A percentile compares a stretch with the other conserved stretches of the same genome.
Evolutionary conservation across 2,329 filamentous ascomycete species (phyloP).

Genomic region (Botrytis galanthina): DNA sequence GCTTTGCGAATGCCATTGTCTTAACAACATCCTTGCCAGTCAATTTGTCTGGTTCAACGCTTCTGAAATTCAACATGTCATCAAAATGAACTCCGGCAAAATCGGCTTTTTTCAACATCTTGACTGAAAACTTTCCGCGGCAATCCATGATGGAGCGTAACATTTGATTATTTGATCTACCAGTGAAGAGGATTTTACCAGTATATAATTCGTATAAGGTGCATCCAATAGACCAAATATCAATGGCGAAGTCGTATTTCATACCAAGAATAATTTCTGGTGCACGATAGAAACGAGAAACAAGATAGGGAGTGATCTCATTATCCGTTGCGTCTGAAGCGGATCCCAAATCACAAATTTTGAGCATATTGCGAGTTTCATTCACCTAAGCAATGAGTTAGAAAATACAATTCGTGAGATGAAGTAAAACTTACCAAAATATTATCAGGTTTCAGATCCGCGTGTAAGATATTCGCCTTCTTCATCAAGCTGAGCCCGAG

Average conservation of each 20-base stretch:
- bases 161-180: slow-evolving; percentile 98
- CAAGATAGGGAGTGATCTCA: slow-evolving; percentile 89
- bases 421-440: slow-evolving; percentile 56
- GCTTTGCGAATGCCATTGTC: slow-evolving; percentile 68
- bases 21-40: slow-evolving; percentile 76
- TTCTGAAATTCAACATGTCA: slow-evolving; percentile 78
- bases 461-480: slow-evolving; percentile 90
- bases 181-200: slow-evolving; percentile 94
- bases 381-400: slow-evolving; percentile 55
- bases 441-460: slow-evolving; percentile 97
- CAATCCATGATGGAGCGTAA: slow-evolving; percentile 94
- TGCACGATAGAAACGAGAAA: slow-evolving; percentile 95
- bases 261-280: slow-evolving; percentile 98
- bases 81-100: slow-evolving; percentile 79
- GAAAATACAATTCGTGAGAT: background rate
- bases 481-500: slow-evolving; percentile 82
- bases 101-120: slow-evolving; percentile 80
- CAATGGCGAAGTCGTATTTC: slow-evolving; percentile 88
- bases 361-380: slow-evolving; percentile 77
- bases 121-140: slow-evolving; percentile 85
- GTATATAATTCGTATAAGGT: slow-evolving; percentile 97
- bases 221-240: slow-evolving; percentile 98
- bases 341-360: slow-evolving; percentile 96
- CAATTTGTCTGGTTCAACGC: slow-evolving; percentile 81
- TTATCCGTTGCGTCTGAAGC: slow-evolving; percentile 88